Evolutionary conservation across 140 eudicot genomes (phyloP), one percentile per base, ranked within the genome.

Genomic region (Flaveria floridana): DNA sequence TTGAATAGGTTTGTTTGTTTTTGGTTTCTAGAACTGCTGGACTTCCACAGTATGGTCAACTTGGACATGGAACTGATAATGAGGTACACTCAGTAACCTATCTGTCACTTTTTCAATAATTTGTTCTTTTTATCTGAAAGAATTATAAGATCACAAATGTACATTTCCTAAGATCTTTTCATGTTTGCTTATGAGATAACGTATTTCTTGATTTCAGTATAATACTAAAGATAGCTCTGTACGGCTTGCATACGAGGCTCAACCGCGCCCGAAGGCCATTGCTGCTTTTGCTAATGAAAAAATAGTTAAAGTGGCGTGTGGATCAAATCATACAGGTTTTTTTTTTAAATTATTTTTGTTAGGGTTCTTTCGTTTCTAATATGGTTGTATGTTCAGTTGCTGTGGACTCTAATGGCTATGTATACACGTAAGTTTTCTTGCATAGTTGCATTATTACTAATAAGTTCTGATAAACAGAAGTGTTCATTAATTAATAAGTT

Each of bases 11-110:
- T 10, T 46, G 30, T 81, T 71, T 75, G 7, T 55, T 11, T 48
- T 11, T 70, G 25, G n/a, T 79, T 82, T 80, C 14, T 61, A 93
- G 99, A 65, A 90, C 99, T 80, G 97, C 97, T 79, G 99, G 99
- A 74, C 97, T 93, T 78, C 99, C 99, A 58, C 99, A 93, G 61
- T 90, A 88, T 77, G 99, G 99, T 82, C 99, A 93, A 81, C 96
- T 93, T 76, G 99, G 99, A 44, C 99, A 93, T 84, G 97, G 97
- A 61, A 84, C 97, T 51, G 91, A 93, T 74, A 86, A 90, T 76
- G 99, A 93, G 99, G 99, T 93, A 84, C n/a, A 37, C 47, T 47
- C 12, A 25, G 4, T 5, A 72, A 70, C 68, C 18, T 73, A 39
- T 56, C 21, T 16, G 41, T 28, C 16, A 53, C 9, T 12, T 63